phyloP scores from a whole-genome alignment of 768 basidiomycete species.

The Lentinula boryana region DNA sequence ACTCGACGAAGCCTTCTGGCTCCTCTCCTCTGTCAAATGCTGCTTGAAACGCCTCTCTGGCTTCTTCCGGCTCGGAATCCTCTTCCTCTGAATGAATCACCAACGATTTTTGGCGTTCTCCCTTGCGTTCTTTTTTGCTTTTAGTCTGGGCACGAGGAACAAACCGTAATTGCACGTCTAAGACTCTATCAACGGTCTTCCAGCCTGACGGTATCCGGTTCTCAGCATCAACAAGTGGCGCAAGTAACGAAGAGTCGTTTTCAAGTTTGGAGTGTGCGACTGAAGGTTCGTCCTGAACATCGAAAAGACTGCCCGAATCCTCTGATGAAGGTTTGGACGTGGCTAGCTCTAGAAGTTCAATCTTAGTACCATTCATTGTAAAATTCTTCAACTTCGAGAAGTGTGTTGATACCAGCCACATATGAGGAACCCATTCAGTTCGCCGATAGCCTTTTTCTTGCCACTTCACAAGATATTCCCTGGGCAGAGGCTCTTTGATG shows the following conservation, averaged over 20 bases:
- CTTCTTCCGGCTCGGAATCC: conserved; percentile 21
- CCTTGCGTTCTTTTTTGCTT: conserved; percentile 15
- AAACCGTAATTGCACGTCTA: conserved; percentile 69
- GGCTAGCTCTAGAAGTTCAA: conserved; percentile 54
- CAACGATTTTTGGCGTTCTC: conserved; percentile 15
- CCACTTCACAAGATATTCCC: conserved; percentile 96
- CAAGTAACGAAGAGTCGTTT: not conserved
- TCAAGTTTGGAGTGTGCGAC: conserved; percentile 19
- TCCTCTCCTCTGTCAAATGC: conserved; percentile 59
- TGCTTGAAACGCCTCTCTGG: conserved; percentile 26
- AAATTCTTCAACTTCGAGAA: conserved; percentile 73
- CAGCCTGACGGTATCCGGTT: conserved; percentile 69
- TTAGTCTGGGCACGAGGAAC: conserved; percentile 24
- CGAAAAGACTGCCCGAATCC: conserved; percentile 35
- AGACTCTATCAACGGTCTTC: conserved; percentile 88
- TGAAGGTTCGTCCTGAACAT: conserved; percentile 30
- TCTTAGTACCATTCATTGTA: conserved; percentile 58
- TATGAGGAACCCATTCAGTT: conserved; percentile 84
- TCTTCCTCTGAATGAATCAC: conserved; percentile 21
- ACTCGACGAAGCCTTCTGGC: conserved; percentile 51
- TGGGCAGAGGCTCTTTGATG: conserved; percentile 60
- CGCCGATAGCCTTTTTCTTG: conserved; percentile 69
- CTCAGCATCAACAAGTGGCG: conserved; percentile 63
- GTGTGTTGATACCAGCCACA: conserved; percentile 76
- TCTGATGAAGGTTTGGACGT: conserved; percentile 24